Conservation (phyloP, 768 basidiomycete genomes). For the Pisolithus marmoratus region DNA sequence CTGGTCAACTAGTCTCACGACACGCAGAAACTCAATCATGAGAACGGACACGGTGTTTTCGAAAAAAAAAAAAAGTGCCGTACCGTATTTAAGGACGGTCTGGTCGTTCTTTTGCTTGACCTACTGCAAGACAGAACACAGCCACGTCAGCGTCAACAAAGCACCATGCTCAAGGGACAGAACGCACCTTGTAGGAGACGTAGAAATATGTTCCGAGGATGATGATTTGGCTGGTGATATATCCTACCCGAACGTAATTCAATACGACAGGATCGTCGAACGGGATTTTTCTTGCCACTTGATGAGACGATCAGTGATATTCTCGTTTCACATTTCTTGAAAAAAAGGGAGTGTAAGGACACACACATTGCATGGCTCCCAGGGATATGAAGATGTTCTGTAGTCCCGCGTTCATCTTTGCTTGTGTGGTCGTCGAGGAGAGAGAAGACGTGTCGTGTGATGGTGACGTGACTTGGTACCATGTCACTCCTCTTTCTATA, state of each 20-base stretch:
- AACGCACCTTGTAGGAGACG: conserved; percentile 57
- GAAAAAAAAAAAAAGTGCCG: conserved; percentile 22
- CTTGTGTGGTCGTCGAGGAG: no score
- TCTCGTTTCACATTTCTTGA: neutral
- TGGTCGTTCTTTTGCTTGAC: conserved; percentile 94
- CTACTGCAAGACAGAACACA: conserved; percentile 34
- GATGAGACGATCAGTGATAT: neutral
- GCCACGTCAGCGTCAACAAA: neutral
- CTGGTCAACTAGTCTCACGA: conserved; percentile 55
- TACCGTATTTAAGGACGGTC: conserved; percentile 93
- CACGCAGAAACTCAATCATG: neutral
- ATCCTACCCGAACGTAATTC: conserved; percentile 77
- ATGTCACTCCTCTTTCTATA: no score
- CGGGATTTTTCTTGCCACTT: conserved; percentile 87
- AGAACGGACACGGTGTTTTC: neutral
- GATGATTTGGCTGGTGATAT: conserved; percentile 68
- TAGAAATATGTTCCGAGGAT: conserved; percentile 77
- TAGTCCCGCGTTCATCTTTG: conserved; percentile 66
- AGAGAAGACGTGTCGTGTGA: neutral
- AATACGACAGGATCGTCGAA: conserved; percentile 86
- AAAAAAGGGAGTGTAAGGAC: neutral
- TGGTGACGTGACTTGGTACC: no score
- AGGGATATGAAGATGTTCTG: conserved; percentile 87
- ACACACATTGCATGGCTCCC: conserved; percentile 83
- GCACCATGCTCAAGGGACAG: neutral